These are phyloP conservation scores for Pyricularia pennisetigena DNA, from an alignment of 2,329 filamentous ascomycete species.

Conservation along the genomic window DNA sequence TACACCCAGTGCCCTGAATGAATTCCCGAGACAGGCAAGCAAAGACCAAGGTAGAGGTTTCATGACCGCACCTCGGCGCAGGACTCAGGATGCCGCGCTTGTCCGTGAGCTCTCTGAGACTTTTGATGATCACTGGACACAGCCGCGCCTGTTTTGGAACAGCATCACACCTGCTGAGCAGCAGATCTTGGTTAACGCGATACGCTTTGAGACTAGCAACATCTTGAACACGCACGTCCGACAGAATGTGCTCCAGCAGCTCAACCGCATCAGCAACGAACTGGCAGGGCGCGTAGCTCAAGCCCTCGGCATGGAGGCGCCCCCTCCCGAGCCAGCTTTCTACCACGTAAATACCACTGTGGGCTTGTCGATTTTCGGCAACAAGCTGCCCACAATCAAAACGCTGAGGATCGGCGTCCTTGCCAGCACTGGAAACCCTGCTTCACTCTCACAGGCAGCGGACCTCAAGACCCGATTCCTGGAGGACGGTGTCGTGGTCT, in stretches of 20 bases:
- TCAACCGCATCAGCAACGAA: slow-evolving; percentile 60
- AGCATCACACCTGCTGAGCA: slow-evolving; percentile 55
- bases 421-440: slow-evolving; percentile 28
- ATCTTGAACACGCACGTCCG: slow-evolving; percentile 47
- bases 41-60: slow-evolving; percentile 55
- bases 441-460: slow-evolving; percentile 37
- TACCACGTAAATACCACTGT: slow-evolving; percentile 61
- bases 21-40: slow-evolving; percentile 55
- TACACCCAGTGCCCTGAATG: slow-evolving; percentile 53
- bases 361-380: slow-evolving; percentile 49
- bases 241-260: slow-evolving; percentile 55
- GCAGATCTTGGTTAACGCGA: slow-evolving; percentile 63
- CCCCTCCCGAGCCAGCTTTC: slow-evolving; percentile 49
- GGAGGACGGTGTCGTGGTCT: slow-evolving; percentile 41
- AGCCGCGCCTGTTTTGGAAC: slow-evolving; percentile 66
- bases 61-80: slow-evolving; percentile 54
- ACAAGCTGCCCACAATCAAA: slow-evolving; percentile 48
- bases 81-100: slow-evolving; percentile 37
- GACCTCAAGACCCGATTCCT: slow-evolving; percentile 38
- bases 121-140: slow-evolving; percentile 64
- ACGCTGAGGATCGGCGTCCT: slow-evolving; percentile 57
- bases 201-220: slow-evolving; percentile 60
- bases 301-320: slow-evolving; percentile 49
- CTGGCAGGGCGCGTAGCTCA: slow-evolving; percentile 54
- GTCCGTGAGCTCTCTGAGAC: slow-evolving; percentile 49